phyloP scores from a whole-genome alignment of 495 filamentous ascomycete genomes.

The Aspergillus biplanus region DNA sequence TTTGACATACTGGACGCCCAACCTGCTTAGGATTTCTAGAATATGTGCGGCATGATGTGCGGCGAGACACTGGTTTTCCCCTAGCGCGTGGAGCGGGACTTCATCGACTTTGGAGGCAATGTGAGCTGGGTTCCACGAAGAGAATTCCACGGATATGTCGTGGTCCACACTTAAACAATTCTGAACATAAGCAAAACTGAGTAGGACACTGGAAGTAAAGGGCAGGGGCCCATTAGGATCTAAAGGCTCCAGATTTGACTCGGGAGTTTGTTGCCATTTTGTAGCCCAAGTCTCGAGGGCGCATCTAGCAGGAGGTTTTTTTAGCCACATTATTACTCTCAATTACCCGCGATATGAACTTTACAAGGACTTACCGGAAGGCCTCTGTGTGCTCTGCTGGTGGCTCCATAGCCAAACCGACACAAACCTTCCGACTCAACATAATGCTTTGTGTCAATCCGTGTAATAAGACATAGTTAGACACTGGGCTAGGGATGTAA shows the following conservation, averaged over 20 bases:
- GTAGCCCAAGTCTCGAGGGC: conserved; percentile 58
- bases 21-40: conserved; percentile 58
- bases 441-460: conserved; percentile 63
- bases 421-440: background rate
- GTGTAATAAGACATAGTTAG: conserved; percentile 62
- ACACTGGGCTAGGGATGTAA: conserved; percentile 39
- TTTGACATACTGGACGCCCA: conserved; percentile 62
- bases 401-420: background rate
- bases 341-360: no score
- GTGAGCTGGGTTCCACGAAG: conserved; percentile 50
- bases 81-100: conserved; percentile 43
- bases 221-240: conserved; percentile 55
- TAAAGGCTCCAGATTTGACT: conserved; percentile 44
- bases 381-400: background rate
- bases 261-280: conserved; percentile 50
- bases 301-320: conserved; percentile 26
- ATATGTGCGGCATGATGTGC: conserved; percentile 62
- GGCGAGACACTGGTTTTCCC: conserved; percentile 49
- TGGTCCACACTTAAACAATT: conserved; percentile 43
- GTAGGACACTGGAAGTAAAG: conserved; percentile 60
- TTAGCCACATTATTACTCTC: no score
- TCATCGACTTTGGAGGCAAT: conserved; percentile 54
- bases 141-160: conserved; percentile 37
- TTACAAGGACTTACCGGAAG: conserved; percentile 3
- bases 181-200: conserved; percentile 61